Conservation (phyloP, 2,329 filamentous ascomycete genomes). For the Calonectria pseudoturangicola region DNA sequence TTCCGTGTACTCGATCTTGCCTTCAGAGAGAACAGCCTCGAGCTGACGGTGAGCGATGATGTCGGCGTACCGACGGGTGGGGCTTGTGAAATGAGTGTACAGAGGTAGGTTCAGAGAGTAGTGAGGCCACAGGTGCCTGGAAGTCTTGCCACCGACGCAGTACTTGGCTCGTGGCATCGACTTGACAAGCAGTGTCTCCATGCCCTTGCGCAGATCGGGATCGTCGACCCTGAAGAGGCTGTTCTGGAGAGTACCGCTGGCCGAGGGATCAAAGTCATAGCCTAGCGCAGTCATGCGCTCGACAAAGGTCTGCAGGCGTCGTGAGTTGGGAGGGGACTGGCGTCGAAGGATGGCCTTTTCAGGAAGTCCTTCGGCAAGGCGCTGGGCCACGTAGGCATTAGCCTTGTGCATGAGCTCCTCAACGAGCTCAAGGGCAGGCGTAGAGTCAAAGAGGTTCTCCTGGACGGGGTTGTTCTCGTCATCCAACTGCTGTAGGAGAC, state of each 20-base stretch:
- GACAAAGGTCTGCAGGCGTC: conserved; percentile 91
- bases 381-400: conserved; percentile 91
- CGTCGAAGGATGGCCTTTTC: conserved; percentile 95
- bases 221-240: conserved; percentile 96
- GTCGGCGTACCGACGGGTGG: conserved; percentile 94
- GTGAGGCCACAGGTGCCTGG: conserved; percentile 87
- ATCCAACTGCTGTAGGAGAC: conserved; percentile 93
- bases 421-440: conserved; percentile 91
- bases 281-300: conserved; percentile 95
- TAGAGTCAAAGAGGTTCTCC: conserved; percentile 95
- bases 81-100: conserved; percentile 98
- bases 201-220: conserved; percentile 92
- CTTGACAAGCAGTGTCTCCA: conserved; percentile 97
- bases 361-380: conserved; percentile 84
- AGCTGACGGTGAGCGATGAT: conserved; percentile 97
- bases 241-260: conserved; percentile 93
- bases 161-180: conserved; percentile 98
- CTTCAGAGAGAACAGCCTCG: conserved; percentile 88
- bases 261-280: conserved; percentile 91
- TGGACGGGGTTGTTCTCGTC: conserved; percentile 99
- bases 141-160: conserved; percentile 87
- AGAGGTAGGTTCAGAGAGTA: conserved; percentile 94
- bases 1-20: conserved; percentile 88
- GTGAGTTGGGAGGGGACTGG: conserved; percentile 88
- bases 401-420: conserved; percentile 97